Evolutionary conservation across 192 early-diverging fungal genomes (phyloP), one percentile per base, ranked within the genome.

Genomic region (Tieghemiomyces parasiticus): DNA sequence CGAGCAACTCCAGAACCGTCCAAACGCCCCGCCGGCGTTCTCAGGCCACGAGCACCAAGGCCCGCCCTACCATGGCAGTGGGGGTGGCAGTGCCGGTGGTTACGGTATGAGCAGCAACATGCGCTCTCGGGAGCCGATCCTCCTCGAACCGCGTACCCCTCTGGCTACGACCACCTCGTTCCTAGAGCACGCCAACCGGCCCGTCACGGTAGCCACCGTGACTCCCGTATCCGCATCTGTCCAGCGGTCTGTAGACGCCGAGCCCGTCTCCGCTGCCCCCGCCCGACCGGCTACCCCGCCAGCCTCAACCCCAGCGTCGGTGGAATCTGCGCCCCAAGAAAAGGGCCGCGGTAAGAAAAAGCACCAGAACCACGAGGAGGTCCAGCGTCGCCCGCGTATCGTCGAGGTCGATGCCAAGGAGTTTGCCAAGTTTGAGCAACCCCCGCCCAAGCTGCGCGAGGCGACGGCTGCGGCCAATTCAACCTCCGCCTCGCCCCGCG

Each of bases 1-100:
- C 10, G 60, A 61, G 1, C 74, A 77, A 62, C 55, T 79, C 32
- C 66, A 76, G n/a, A 63, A 74, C 16, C 71, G 79, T 2, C 60
- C 60, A 1, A 65, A 54, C 12, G 64, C 67, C 50, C 66, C 67
- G 46, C 62, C 20, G 67, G 71, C 50, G 67, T n/a, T 69, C 13
- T 33, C 35, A 38, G 67, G 61, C 30, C 60, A 51, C 32, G 44
- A 33, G 25, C 60, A 55, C 16, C 62, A 19, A 64, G 71, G 49
- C 65, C 47, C 68, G 9, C 28, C 35, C 49, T 67, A 63, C 30
- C 60, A 51, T 28, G 44, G 29, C 67, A 63, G 67, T 22, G 53
- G 50, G 4, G 58, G 60, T 6, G 56, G 48, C 28, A 31, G 61
- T 32, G 67, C 63, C 22, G n/a, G n/a, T n/a, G 28, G 61, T 32